Evolutionary conservation across 129 eudicot species (phyloP), one percentile per base, ranked within the genome.

Genomic region (Smallanthus sonchifolius): DNA sequence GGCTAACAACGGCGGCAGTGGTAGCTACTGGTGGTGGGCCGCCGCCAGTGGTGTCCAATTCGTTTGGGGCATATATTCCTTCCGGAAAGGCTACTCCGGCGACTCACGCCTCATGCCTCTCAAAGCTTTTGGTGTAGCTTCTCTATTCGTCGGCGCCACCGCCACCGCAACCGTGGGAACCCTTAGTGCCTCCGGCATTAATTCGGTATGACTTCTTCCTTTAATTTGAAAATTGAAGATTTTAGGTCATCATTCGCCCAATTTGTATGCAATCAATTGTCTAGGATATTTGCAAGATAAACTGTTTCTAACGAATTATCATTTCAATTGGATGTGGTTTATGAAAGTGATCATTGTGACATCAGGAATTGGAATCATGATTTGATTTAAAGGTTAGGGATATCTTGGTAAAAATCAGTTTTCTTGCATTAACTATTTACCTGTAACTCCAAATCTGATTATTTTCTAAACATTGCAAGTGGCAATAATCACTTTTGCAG

Each of bases 61-160:
- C 15, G 83, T 52, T 2, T 84, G 80, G 87, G 98, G 88, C 13
- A 82, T 87, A 59, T 76, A 73, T 55, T 65, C 85, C 17, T 70
- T 66, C 78, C 80, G 87, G 35, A 89, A 39, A 83, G 91, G 89
- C 59, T 83, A 79, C 72, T 74, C 84, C 57, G 98, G 95, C 44
- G 88, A 85, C 74, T 78, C 84, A 32, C 86, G 76, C 51, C 80
- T 89, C 43, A 89, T 92, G 98, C 98, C 98, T 0, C 62, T 92
- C 5, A 92, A 92, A 81, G 98, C 98, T 74, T 92, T 92, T 76
- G 88, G 85, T 80, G 86, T 92, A 30, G 95, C 95, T 40, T 87
- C 98, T 24, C 88, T 92, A 71, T 86, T 92, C 79, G 90, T 92
- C 72, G 96, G 98, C 45, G 95, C 95, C 75, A 56, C 79, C 75